Base-by-base conservation (phyloP, 495 filamentous ascomycete genomes). In the Podospora pseudocomata region DNA sequence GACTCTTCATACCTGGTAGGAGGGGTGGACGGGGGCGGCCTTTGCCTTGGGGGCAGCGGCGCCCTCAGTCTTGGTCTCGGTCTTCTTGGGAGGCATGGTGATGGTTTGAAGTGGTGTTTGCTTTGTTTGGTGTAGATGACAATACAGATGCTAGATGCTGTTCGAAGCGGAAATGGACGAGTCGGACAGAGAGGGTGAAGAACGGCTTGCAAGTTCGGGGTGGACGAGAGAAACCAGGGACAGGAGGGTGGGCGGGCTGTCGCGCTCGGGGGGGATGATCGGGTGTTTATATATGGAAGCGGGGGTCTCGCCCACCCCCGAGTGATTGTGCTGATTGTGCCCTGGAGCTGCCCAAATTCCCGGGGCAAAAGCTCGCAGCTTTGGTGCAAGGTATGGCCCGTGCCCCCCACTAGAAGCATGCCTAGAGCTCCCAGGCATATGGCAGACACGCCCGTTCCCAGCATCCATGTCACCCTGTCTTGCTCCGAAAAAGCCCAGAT, bases 1-100 rank as follows among this genome's bases (percentile, higher is more conserved):
- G 54, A 67, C 74, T 63, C 63, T 70, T 80, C 86, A 78, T 75
- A 84, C 82, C 80, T 89, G 88, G 72, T 87, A 86, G 44, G 82
- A 81, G 79, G 84, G 77, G 64, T 85, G 82, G 64, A 82, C 77
- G 74, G 79, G 59, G 39, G 80, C 58, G 11, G 80, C 69, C 85
- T 87, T 87, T 74, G 85, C 72, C 84, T 86, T 87, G 80, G 83
- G 72, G 71, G 83, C 74, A 62, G 84, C 73, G 49, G 81, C 76
- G 57, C 78, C 73, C 64, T 74, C 71, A 56, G 60, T 44, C 72
- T 76, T 75, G 61, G 76, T 64, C 58, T 81, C 79, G 70, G 85
- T 77, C 82, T 89, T 89, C 85, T 89, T 89, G 77, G 87, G 86
- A 86, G 86, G 80, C 87, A 89, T 89, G 77, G 73, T 79, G 82